Conservation (phyloP, 1,284 basidiomycete genomes). For the Irpex rosettiformis region DNA sequence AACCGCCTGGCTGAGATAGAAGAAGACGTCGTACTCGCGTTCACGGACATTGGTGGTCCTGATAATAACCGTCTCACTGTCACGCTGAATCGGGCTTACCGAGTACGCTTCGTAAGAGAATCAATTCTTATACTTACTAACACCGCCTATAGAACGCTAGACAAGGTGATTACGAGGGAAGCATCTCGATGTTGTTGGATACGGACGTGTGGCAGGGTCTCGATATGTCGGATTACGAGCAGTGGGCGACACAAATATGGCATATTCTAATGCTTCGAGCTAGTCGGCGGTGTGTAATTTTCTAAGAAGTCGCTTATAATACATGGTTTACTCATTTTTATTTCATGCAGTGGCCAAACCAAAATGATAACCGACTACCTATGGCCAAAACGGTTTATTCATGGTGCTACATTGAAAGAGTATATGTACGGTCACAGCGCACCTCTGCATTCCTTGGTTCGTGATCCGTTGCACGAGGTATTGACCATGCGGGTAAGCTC, state of each 20-base stretch:
- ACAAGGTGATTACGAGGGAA: constrained; percentile 61
- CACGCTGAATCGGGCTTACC: constrained; percentile 60
- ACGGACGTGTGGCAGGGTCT: constrained; percentile 69
- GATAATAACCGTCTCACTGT: constrained; percentile 61
- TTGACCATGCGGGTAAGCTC: constrained; percentile 56
- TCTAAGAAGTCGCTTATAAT: too few relatives aligned
- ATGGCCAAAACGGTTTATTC: constrained; percentile 52
- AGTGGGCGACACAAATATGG: constrained; percentile 76
- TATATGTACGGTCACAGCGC: constrained; percentile 42
- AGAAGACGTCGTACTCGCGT: constrained; percentile 66
- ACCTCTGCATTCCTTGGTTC: constrained; percentile 45
- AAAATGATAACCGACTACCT: constrained; percentile 63
- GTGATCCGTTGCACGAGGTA: constrained; percentile 58
- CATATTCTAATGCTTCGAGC: constrained; percentile 65
- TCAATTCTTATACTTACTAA: not conserved
- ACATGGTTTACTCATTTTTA: not conserved
- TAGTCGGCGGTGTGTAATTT: constrained; percentile 51
- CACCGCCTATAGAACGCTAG: constrained; percentile 50
- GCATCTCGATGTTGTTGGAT: constrained; percentile 60
- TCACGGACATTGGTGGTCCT: constrained; percentile 52
- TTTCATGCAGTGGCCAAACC: constrained; percentile 48
- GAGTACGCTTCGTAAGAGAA: constrained; percentile 38
- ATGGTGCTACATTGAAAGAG: constrained; percentile 46
- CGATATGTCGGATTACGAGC: constrained; percentile 55
- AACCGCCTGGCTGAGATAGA: constrained; percentile 59